Conservation (phyloP, 2,329 filamentous ascomycete genomes). For the Trichophyton schoenleinii region DNA sequence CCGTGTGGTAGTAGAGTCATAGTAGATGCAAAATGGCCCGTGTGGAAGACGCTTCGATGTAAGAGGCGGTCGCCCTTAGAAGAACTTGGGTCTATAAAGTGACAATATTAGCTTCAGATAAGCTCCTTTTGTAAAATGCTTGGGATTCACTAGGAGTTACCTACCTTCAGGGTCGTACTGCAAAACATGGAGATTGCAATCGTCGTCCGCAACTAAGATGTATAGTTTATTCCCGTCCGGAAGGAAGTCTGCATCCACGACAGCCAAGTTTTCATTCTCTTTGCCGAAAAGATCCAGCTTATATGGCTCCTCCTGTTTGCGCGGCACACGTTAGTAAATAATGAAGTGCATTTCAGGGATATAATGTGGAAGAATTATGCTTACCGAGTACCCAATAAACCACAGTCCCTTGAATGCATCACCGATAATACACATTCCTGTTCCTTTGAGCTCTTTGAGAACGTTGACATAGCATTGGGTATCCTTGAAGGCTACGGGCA, state of each 20-base stretch:
- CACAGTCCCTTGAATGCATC: conserved; percentile 90
- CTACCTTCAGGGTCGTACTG: conserved; percentile 91
- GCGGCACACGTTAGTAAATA: neutral
- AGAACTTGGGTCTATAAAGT: conserved; percentile 66
- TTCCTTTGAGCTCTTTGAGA: conserved; percentile 70
- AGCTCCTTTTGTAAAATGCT: neutral
- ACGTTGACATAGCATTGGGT: conserved; percentile 87
- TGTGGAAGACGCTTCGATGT: conserved; percentile 76
- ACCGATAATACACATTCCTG: conserved; percentile 73
- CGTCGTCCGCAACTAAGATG: conserved; percentile 69
- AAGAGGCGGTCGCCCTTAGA: conserved; percentile 78
- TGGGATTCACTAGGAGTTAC: conserved; percentile 23
- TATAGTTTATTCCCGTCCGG: conserved; percentile 73
- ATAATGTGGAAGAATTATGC: conserved; percentile 12
- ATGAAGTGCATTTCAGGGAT: neutral
- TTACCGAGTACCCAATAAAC: conserved; percentile 80
- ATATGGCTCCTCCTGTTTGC: conserved; percentile 69
- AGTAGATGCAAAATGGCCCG: conserved; percentile 63
- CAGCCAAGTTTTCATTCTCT: conserved; percentile 62
- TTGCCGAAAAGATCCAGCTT: conserved; percentile 90
- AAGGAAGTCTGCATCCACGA: conserved; percentile 73
- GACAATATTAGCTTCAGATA: neutral
- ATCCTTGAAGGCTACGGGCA: conserved; percentile 94
- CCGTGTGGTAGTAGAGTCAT: conserved; percentile 65
- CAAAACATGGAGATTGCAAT: conserved; percentile 75